Evolutionary conservation across 441 rosid species (phyloP).

Genomic region (Biscutella laevigata): DNA sequence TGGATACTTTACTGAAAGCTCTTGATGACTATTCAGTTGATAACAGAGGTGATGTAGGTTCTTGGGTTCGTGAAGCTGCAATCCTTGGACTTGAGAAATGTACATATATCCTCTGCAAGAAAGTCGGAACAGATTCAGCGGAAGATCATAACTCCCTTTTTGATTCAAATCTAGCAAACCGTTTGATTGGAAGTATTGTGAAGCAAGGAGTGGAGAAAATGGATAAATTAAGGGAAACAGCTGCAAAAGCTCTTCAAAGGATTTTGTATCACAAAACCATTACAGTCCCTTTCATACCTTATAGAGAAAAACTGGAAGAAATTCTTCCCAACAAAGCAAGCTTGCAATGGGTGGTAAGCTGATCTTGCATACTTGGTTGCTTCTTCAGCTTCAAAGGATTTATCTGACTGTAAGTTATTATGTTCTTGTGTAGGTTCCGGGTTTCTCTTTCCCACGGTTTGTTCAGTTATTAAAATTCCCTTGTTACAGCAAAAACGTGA

Average conservation of each 20-base stretch:
- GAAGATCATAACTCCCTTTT: slow-evolving; percentile 34
- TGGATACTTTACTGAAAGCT: slow-evolving; percentile 69
- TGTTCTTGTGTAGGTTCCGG: slow-evolving; percentile 62
- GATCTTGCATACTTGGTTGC: slow-evolving; percentile 1
- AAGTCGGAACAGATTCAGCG: slow-evolving; percentile 22
- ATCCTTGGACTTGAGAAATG: slow-evolving; percentile 84
- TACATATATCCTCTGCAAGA: slow-evolving; percentile 61
- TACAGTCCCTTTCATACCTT: slow-evolving; percentile 57
- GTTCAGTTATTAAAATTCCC: slow-evolving; percentile 49
- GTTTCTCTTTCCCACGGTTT: slow-evolving; percentile 75
- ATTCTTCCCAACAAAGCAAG: slow-evolving; percentile 44
- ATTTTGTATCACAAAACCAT: slow-evolving; percentile 48
- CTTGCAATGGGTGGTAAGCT: slow-evolving; percentile 75
- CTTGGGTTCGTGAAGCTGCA: slow-evolving; percentile 99
- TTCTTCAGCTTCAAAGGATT: slow-evolving; percentile 1
- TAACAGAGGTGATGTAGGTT: slow-evolving; percentile 97
- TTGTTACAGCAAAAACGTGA: slow-evolving; percentile 59
- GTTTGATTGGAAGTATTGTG: slow-evolving; percentile 47
- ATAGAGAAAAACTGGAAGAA: slow-evolving; percentile 64
- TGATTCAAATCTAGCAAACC: slow-evolving; percentile 55
- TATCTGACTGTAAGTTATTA: slow-evolving; percentile 8
- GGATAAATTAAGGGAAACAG: slow-evolving; percentile 89
- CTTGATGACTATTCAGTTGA: slow-evolving; percentile 89
- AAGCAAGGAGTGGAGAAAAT: slow-evolving; percentile 96
- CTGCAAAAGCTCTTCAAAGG: slow-evolving; percentile 73